A percentile compares a stretch with the other conserved stretches of the same genome.
Evolutionary conservation across 495 filamentous ascomycete genomes (phyloP).

Genomic region (Penicillium coprophilum): DNA sequence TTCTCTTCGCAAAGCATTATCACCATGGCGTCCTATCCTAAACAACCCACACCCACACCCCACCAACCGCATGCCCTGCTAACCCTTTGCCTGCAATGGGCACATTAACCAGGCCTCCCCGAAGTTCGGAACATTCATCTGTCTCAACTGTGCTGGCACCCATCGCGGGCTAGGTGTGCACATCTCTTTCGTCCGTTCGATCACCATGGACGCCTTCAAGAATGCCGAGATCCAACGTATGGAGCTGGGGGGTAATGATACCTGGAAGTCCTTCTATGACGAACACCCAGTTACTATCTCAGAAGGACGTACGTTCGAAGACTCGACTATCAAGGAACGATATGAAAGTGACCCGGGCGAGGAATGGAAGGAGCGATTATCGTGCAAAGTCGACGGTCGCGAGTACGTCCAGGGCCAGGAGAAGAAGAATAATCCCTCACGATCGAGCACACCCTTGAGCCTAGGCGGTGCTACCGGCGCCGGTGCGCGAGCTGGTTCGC

Average conservation of each 20-base stretch:
- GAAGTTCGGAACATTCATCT: constrained; percentile 90
- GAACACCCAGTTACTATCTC: constrained; percentile 62
- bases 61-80: constrained; percentile 11
- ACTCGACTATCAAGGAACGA: constrained; percentile 72
- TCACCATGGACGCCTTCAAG: constrained; percentile 99
- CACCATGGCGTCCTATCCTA: neutral
- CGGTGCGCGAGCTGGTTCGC: constrained; percentile 30
- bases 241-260: constrained; percentile 79
- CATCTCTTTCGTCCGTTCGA: constrained; percentile 94
- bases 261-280: constrained; percentile 84
- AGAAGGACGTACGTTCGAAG: constrained; percentile 64
- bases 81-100: constrained; percentile 2
- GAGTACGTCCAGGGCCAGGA: constrained; percentile 72
- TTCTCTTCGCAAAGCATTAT: neutral
- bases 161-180: constrained; percentile 95
- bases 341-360: constrained; percentile 87
- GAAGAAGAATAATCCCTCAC: constrained; percentile 38
- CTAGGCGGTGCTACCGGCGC: constrained; percentile 9
- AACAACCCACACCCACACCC: neutral
- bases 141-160: constrained; percentile 90
- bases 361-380: constrained; percentile 91
- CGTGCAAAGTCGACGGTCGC: constrained; percentile 77
- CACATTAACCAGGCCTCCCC: constrained; percentile 55
- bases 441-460: constrained; percentile 37
- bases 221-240: constrained; percentile 80